Percentiles rank a stretch among this genome's conserved stretches.
These are phyloP conservation scores for Rhynchospora tenuis DNA, from an alignment of 176 grass and related monocot species.

Conservation along the genomic window DNA sequence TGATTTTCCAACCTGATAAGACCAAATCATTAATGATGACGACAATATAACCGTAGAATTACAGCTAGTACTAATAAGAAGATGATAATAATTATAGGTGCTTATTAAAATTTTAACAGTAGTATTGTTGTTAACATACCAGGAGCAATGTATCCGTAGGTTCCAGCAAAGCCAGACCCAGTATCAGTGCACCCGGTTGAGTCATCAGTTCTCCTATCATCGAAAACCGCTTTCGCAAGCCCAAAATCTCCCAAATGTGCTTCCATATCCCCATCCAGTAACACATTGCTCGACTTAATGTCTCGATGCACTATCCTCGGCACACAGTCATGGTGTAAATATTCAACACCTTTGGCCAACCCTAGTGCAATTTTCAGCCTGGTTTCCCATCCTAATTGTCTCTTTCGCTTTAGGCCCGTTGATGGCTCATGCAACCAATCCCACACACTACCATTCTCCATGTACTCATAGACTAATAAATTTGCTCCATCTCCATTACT, in stretches of 20 bases:
- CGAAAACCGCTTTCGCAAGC: conserved; percentile 72
- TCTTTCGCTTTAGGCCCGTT: conserved; percentile 14
- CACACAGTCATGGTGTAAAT: conserved; percentile 92
- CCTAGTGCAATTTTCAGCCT: conserved; percentile 66
- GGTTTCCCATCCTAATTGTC: conserved; percentile 55
- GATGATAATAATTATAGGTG: neutral
- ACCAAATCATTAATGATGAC: neutral
- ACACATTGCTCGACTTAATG: conserved; percentile 90
- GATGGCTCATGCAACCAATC: conserved; percentile 64
- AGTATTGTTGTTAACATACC: conserved; percentile 33
- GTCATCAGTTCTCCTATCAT: conserved; percentile 7
- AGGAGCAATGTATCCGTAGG: conserved; percentile 93
- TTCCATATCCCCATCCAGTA: conserved; percentile 91
- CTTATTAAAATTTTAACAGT: neutral
- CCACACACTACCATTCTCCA: conserved; percentile 93
- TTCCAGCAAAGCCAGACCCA: conserved; percentile 74
- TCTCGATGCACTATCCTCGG: conserved; percentile 70
- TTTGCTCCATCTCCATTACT: conserved; percentile 31
- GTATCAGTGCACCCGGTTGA: conserved; percentile 55
- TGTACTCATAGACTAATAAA: conserved; percentile 89
- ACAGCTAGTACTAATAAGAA: neutral
- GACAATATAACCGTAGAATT: neutral
- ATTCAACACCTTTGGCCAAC: conserved; percentile 71
- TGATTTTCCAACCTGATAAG: neutral
- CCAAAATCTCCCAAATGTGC: conserved; percentile 96